Base-by-base conservation (phyloP, 306 rosid genomes). In the Geum urbanum region DNA sequence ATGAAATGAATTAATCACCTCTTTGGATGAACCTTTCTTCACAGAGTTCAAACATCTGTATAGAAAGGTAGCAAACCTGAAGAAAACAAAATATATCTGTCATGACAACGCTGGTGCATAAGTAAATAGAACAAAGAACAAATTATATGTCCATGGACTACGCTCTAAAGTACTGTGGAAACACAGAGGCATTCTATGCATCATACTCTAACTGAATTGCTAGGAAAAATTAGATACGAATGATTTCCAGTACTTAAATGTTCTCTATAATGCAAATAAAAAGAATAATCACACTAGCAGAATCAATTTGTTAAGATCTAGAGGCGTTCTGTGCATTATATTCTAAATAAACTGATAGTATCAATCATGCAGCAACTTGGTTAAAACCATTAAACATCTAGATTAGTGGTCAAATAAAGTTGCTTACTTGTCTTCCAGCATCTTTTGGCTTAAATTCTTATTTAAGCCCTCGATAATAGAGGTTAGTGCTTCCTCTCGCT, bases 1-100 rank as follows among this genome's bases (percentile, higher is more conserved):
- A 13, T 63, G 79, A 44, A 70, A 49, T 48, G 82, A 74, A 54
- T 57, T 41, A 22, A 74, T 63, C 14, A 49, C 70, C 66, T 79
- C 84, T 66, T 66, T 70, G 12, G 70, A 14, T 44, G 79, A 83
- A 46, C 82, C 80, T 5, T 12, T 70, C 70, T 83, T 73, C 3
- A 83, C 14, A 10, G 49, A 67, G 53, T 44, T 24, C 37, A 79
- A 48, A 19, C 64, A 54, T 2, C 57, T 75, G 54, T 63, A 73
- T 8, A 78, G 72, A 45, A 54, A 60, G 16, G 76, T 76, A 47
- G 72, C 77, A 75, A 76, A 69, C 13, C 79, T 79, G 76, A 75
- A 82, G 41, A 61, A 66, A 19, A 49, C n/a, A 24, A 22, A 44
- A 24, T 24, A 39, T 48, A 64, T 43, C 16, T 41, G 37, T 20